Evolutionary conservation across 2,329 filamentous ascomycete species (phyloP).

Genomic region (Penicillium vulpinum): DNA sequence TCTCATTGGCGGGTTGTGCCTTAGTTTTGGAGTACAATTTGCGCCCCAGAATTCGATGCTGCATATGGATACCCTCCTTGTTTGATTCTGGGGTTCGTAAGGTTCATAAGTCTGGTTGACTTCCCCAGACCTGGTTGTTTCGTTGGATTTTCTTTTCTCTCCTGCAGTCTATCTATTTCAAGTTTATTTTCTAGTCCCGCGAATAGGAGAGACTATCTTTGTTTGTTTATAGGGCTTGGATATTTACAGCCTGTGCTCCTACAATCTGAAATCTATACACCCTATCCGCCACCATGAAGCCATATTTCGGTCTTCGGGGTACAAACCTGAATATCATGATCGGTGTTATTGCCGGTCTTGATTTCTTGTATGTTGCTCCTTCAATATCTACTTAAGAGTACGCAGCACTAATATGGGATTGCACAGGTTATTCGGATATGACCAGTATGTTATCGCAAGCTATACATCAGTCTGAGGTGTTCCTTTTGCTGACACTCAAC

Average conservation of each 20-base stretch:
- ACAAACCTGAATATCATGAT: constrained; percentile 67
- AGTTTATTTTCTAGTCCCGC: background rate
- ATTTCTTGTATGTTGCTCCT: constrained; percentile 57
- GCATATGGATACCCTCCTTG: background rate
- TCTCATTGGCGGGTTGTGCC: background rate
- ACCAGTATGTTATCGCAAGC: constrained; percentile 51
- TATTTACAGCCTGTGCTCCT: constrained; percentile 1
- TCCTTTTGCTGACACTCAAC: constrained; percentile 10
- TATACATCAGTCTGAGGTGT: background rate
- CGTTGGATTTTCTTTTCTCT: constrained; percentile 4
- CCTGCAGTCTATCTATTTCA: background rate
- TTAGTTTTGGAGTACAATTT: background rate
- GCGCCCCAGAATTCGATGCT: background rate
- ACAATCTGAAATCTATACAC: background rate
- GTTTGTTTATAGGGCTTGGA: constrained; percentile 12
- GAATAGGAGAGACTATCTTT: background rate
- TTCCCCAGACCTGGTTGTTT: constrained; percentile 10
- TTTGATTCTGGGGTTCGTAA: constrained; percentile 15
- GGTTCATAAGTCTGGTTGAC: constrained; percentile 16
- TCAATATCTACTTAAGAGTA: background rate
- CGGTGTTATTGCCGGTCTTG: constrained; percentile 68
- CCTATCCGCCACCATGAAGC: constrained; percentile 29
- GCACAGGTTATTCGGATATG: constrained; percentile 58
- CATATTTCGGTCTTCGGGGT: constrained; percentile 67
- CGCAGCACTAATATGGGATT: background rate